Percentiles rank a stretch among this genome's conserved stretches.
These are phyloP conservation scores for Mycosarcoma maydis DNA, from an alignment of 1,284 basidiomycete genomes.

Conservation along the genomic window DNA sequence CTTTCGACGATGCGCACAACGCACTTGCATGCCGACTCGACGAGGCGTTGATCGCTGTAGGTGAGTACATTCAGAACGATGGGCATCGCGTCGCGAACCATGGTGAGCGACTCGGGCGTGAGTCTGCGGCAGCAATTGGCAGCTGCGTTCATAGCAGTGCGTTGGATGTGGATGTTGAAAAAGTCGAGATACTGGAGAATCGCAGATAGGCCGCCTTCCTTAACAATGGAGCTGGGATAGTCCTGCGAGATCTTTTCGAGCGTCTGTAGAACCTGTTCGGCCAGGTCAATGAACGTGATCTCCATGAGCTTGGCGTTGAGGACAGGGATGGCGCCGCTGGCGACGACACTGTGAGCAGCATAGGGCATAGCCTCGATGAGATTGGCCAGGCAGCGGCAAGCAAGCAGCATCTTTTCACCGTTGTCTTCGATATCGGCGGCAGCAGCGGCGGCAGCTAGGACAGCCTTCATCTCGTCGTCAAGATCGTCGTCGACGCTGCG, in stretches of 20 bases:
- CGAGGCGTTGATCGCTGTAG: constrained; percentile 62
- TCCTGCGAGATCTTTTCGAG: constrained; percentile 64
- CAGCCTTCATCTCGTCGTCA: constrained; percentile 46
- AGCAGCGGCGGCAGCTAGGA: constrained; percentile 50
- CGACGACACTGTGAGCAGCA: constrained; percentile 59
- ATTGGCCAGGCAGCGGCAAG: constrained; percentile 67
- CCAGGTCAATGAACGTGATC: constrained; percentile 66
- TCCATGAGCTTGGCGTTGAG: constrained; percentile 63
- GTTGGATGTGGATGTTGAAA: constrained; percentile 66
- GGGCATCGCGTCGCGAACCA: constrained; percentile 57
- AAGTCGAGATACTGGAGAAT: constrained; percentile 66
- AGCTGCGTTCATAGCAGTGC: constrained; percentile 63
- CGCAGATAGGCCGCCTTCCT: constrained; percentile 61
- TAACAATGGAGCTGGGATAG: constrained; percentile 61
- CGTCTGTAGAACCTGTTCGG: constrained; percentile 66
- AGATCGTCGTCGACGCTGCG: constrained; percentile 28
- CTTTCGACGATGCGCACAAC: constrained; percentile 60
- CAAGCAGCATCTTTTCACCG: constrained; percentile 61
- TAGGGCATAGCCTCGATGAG: constrained; percentile 67
- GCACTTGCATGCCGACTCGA: constrained; percentile 64
- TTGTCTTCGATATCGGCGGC: constrained; percentile 51
- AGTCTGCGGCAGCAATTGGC: constrained; percentile 65
- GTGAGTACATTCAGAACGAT: constrained; percentile 61
- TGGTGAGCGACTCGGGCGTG: constrained; percentile 43
- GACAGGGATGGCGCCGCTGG: constrained; percentile 59